Percentiles rank a stretch among this genome's conserved stretches.
Evolutionary conservation across 129 eudicot genomes (phyloP).

Genomic region (Helianthus annuus): HanXRQr2.0-SUNRISE NC_035446.2:163019827-163020326

Average conservation of each 20-base stretch:
- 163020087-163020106: constrained; percentile 72
- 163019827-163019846: constrained; percentile 55
- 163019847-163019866: constrained; percentile 49
- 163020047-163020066: constrained; percentile 65
- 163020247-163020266: constrained; percentile 36
- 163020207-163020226: constrained; percentile 19
- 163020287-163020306: constrained; percentile 43
- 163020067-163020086: constrained; percentile 71
- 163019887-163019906: constrained; percentile 64
- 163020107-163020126: constrained; percentile 50
- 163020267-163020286: constrained; percentile 59
- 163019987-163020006: constrained; percentile 50
- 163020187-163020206: constrained; percentile 36
- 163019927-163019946: constrained; percentile 44
- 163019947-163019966: constrained; percentile 59
- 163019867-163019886: constrained; percentile 50
- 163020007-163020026: constrained; percentile 50
- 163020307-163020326: constrained; percentile 52
- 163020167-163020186: constrained; percentile 55
- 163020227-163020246: constrained; percentile 23
- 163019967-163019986: constrained; percentile 52
- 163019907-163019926: constrained; percentile 46
- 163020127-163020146: constrained; percentile 60
- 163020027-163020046: constrained; percentile 56
- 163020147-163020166: constrained; percentile 50